Evolutionary conservation across 176 grass and related monocot species (phyloP).

Genomic region (Oryza coarctata): DNA sequence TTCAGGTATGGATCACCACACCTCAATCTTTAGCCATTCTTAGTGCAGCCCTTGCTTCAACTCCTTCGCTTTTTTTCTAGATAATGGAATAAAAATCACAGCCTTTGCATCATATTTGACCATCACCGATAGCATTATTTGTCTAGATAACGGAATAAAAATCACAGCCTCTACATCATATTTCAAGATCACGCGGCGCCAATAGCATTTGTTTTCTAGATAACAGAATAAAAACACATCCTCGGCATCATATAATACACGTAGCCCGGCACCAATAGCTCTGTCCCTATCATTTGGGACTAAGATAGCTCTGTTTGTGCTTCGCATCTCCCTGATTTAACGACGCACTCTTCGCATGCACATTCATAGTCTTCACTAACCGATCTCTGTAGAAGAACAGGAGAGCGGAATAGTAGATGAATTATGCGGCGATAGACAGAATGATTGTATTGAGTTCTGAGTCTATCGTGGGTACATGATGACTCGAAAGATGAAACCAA

Average conservation of each 20-base stretch:
- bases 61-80: not conserved
- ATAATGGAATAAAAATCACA: too few relatives aligned
- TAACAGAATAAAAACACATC: too few relatives aligned
- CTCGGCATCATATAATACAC: too few relatives aligned
- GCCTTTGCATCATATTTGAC: too few relatives aligned
- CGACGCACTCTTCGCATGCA: not conserved
- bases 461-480: too few relatives aligned
- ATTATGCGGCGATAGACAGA: not conserved
- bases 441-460: not conserved
- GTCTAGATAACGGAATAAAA: too few relatives aligned
- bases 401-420: not conserved
- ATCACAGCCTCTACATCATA: too few relatives aligned
- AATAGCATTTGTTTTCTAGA: too few relatives aligned
- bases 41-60: not conserved
- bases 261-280: not conserved
- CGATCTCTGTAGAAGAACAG: not conserved
- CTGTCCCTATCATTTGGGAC: not conserved
- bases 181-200: too few relatives aligned
- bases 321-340: not conserved
- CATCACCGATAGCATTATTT: too few relatives aligned
- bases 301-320: not conserved
- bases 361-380: not conserved
- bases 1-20: slow-evolving; percentile 67
- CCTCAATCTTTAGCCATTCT: not conserved
- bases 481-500: too few relatives aligned